phyloP scores from a whole-genome alignment of 2,329 filamentous ascomycete species.

The Arthroderma uncinatum region DNA sequence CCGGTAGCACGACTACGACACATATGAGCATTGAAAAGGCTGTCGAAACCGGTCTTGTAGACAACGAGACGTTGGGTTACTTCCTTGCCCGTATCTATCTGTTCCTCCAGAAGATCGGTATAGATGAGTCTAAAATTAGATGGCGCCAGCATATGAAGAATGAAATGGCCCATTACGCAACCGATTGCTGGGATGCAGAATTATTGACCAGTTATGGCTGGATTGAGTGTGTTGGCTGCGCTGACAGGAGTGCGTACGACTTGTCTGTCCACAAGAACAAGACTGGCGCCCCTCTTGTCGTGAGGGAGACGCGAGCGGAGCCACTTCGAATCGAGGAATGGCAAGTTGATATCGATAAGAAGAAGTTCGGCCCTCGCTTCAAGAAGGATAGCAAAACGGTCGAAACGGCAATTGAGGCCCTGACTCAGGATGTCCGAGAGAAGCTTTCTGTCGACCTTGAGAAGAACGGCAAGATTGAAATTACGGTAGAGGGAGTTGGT shows the following conservation, averaged over 20 bases:
- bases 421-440: conserved; percentile 72
- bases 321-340: conserved; percentile 77
- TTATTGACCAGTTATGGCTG: conserved; percentile 84
- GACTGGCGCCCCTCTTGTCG: conserved; percentile 75
- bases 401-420: conserved; percentile 62
- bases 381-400: conserved; percentile 88
- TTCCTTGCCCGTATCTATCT: conserved; percentile 89
- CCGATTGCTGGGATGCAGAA: conserved; percentile 97
- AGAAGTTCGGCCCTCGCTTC: conserved; percentile 89
- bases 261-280: conserved; percentile 84
- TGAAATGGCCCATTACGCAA: conserved; percentile 86
- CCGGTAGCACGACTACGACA: conserved; percentile 66
- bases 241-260: conserved; percentile 91
- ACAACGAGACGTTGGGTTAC: conserved; percentile 97
- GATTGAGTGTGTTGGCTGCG: conserved; percentile 97
- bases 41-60: conserved; percentile 68
- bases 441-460: conserved; percentile 63
- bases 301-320: conserved; percentile 67
- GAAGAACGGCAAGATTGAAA: conserved; percentile 59
- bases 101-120: conserved; percentile 79
- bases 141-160: conserved; percentile 96
- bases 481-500: conserved; percentile 58
- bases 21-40: conserved; percentile 74
- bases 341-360: conserved; percentile 79
- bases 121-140: conserved; percentile 77